Conservation (phyloP, 768 basidiomycete species). For the Tremella yokohamensis region DNA sequence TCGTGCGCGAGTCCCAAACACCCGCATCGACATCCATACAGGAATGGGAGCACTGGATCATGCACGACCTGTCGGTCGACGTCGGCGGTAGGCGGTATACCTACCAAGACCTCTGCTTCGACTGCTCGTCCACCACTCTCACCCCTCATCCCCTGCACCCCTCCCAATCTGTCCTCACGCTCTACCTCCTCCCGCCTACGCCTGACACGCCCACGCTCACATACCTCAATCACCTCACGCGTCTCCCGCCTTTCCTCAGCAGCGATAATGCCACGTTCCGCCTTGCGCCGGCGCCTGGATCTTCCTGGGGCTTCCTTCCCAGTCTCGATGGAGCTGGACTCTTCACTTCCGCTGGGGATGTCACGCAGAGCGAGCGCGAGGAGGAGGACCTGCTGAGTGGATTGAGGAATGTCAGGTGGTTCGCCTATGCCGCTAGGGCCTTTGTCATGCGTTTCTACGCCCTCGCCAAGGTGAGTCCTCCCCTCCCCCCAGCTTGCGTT, state of each 20-base stretch:
- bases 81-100: constrained; percentile 29
- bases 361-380: constrained; percentile 59
- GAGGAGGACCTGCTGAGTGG: constrained; percentile 62
- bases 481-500: neutral
- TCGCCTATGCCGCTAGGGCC: constrained; percentile 76
- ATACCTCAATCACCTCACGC: constrained; percentile 57
- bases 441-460: constrained; percentile 79
- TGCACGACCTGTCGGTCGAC: constrained; percentile 36
- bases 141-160: constrained; percentile 33
- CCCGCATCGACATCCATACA: constrained; percentile 21
- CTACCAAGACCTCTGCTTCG: constrained; percentile 44
- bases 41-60: constrained; percentile 42
- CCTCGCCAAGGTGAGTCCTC: constrained; percentile 64
- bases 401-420: constrained; percentile 80
- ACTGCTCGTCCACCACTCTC: constrained; percentile 32
- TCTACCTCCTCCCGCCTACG: constrained; percentile 39
- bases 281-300: constrained; percentile 21
- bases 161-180: constrained; percentile 38
- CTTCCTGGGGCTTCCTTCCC: constrained; percentile 41
- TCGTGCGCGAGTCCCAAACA: constrained; percentile 22
- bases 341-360: constrained; percentile 32
- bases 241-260: constrained; percentile 27
- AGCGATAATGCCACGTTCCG: constrained; percentile 30
- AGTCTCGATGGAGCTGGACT: constrained; percentile 39
- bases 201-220: constrained; percentile 37